Base-by-base conservation (phyloP, 768 basidiomycete genomes). In the Chalciporus pseudorubinellus region DNA sequence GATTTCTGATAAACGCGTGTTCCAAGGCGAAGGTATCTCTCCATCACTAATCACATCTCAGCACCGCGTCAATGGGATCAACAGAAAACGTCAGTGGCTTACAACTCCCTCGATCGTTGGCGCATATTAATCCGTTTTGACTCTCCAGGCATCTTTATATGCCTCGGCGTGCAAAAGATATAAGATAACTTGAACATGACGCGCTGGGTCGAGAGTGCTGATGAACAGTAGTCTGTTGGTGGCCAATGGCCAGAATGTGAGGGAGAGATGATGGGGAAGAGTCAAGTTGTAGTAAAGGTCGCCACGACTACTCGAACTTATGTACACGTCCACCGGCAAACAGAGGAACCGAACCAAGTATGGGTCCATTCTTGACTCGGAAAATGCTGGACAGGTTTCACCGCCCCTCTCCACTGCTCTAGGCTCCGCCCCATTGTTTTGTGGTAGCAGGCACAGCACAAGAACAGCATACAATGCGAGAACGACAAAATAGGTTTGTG, bases 91-190 rank as follows among this genome's bases (percentile, higher is more conserved):
- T 19, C n/a, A 10, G 19, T 34, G 28, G 56, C 66, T 41, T 20
- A 68, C 67, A 68, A 58, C 11, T 66, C 60, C 10, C 46, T 64
- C 34, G 62, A 53, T 33, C 56, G 60, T 26, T 60, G 67, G 38
- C 62, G 67, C 57, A 56, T 53, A 4, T n/a, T 16, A 11, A 51
- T 55, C 42, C 51, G 56, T 39, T 54, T 44, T 19, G 62, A 38
- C 43, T 77, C 75, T 26, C 75, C 74, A 12, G 80, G 81, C 46
- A 83, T 69, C 56, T 75, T 78, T 48, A 83, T 74, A 49, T 72
- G 73, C 55, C 70, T 72, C 39, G 81, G 80, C 20, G 79, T 77
- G 60, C 79, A 72, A 64, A 81, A 68, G 56, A 83, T 71, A 62
- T 81, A 72, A 36, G 80, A 79, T 16, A 81, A 53, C 53, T 74